Evolutionary conservation across 768 basidiomycete genomes (phyloP), one percentile per base, ranked within the genome.

Genomic region (Suillus ampliporus): DNA sequence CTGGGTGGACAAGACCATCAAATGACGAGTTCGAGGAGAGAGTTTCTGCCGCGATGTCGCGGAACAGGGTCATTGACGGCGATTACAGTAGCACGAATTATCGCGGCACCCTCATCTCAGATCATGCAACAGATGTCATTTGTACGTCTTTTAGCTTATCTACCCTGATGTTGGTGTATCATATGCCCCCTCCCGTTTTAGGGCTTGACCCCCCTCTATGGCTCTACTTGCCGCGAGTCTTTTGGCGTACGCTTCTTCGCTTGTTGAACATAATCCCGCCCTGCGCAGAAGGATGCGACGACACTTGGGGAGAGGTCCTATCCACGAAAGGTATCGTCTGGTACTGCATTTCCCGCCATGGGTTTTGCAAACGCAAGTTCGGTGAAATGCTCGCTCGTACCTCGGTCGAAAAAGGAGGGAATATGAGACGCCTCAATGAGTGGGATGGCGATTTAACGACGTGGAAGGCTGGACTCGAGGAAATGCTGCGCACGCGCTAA

Each of bases 161-260:
- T 23, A 13, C n/a, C 17, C 40, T 43, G 21, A 28, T 50, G 21
- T 8, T 14, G 37, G 26, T 48, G 59, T 23, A 68, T 51, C 5
- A 8, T 9, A 38, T 28, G 15, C 28, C n/a, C 43, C 31, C 64
- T 44, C 21, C 3, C 7, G 35, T 9, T 8, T 64, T 41, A 90
- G 89, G 89, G 89, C 76, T 90, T 23, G 88, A 90, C 65, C 88
- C 88, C 9, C 89, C 89, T 14, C 74, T 90, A 38, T 19, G 76
- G 10, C 72, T 84, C 11, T 90, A 90, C 74, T 79, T 90, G 59
- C 86, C 89, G 23, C 85, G 89, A 17, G 66, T 89, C 28, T 68
- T 83, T 62, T 65, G 77, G 59, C 79, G 89, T 52, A 89, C 88
- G 1, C 67, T 87, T n/a, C 68, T 77, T 62, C 81, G 86, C 23